phyloP scores from a whole-genome alignment of 1,139 yeast genomes.

The Ashbya aceris region DNA sequence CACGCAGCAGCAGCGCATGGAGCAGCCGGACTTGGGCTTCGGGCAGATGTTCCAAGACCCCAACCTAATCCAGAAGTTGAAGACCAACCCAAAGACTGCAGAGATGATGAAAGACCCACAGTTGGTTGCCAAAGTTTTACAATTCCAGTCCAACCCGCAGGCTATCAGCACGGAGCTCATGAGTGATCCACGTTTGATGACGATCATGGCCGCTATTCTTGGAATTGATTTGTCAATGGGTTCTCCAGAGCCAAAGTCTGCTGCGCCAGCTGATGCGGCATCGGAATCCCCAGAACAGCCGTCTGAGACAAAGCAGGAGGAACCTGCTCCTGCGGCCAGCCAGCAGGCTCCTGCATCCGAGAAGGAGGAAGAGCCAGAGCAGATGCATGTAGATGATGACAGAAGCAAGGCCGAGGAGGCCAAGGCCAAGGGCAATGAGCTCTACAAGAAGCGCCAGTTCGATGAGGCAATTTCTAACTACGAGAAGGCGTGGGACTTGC shows the following conservation, averaged over 20 bases:
- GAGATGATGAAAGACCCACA: constrained; percentile 82
- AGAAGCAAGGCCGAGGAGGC: constrained; percentile 63
- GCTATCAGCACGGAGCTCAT: constrained; percentile 52
- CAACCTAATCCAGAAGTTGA: constrained; percentile 61
- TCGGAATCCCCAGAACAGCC: constrained; percentile 16
- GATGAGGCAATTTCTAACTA: constrained; percentile 88
- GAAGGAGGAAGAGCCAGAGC: constrained; percentile 28
- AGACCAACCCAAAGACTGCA: constrained; percentile 77
- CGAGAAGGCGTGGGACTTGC: constrained; percentile 75
- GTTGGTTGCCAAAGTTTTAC: constrained; percentile 61
- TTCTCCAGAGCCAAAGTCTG: constrained; percentile 31
- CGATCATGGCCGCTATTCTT: constrained; percentile 75
- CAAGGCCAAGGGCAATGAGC: constrained; percentile 77
- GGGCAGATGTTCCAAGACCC: constrained; percentile 78
- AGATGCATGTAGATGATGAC: constrained; percentile 31
- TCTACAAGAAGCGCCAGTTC: constrained; percentile 80
- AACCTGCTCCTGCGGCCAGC: constrained; percentile 24
- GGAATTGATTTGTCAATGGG: constrained; percentile 65
- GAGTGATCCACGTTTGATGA: constrained; percentile 81
- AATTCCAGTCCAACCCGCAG: constrained; percentile 65
- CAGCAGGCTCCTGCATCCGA: constrained; percentile 22
- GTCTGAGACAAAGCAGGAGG: constrained; percentile 23
- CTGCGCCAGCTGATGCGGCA: constrained; percentile 14
- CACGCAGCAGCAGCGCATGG: constrained; percentile 25
- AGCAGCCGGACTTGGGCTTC: constrained; percentile 63